phyloP scores from a whole-genome alignment of 148 eudicot species.

The Chenopodium suecicum region DNA sequence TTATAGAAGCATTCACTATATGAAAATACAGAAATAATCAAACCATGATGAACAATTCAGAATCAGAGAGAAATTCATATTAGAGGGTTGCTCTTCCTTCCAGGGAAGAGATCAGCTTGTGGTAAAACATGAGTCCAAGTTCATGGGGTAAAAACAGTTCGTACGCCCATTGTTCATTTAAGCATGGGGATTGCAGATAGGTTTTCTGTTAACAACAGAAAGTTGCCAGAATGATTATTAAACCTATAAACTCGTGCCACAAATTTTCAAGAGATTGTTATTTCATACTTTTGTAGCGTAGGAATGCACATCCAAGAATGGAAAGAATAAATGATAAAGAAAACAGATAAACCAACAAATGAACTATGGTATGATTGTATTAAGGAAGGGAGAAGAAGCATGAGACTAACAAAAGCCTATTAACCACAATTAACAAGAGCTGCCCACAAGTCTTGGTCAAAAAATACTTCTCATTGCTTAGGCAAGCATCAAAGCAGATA shows the following conservation, averaged over 20 bases:
- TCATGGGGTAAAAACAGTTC: not conserved
- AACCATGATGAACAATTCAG: not conserved
- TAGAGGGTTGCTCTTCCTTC: not conserved
- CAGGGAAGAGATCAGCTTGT: not conserved
- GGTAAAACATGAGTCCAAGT: not conserved
- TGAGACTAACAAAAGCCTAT: too few species aligned
- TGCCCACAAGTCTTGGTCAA: not conserved
- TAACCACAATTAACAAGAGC: not conserved
- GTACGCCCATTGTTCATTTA: not conserved
- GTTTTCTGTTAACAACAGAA: not conserved
- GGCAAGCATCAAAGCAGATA: slow-evolving; percentile 5
- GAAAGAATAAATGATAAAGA: not conserved
- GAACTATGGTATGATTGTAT: not conserved
- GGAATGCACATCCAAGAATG: not conserved
- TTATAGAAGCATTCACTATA: not conserved
- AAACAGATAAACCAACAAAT: not conserved
- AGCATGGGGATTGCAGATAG: not conserved
- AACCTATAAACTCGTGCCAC: not conserved
- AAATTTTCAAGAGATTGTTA: not conserved
- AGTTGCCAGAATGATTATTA: not conserved
- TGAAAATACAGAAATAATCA: not conserved
- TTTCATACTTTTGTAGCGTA: not conserved
- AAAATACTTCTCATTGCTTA: not conserved
- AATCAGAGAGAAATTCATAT: not conserved
- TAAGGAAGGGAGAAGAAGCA: not conserved